phyloP scores from a whole-genome alignment of 2,329 filamentous ascomycete genomes.

The Clarireedia monteithiana region DNA sequence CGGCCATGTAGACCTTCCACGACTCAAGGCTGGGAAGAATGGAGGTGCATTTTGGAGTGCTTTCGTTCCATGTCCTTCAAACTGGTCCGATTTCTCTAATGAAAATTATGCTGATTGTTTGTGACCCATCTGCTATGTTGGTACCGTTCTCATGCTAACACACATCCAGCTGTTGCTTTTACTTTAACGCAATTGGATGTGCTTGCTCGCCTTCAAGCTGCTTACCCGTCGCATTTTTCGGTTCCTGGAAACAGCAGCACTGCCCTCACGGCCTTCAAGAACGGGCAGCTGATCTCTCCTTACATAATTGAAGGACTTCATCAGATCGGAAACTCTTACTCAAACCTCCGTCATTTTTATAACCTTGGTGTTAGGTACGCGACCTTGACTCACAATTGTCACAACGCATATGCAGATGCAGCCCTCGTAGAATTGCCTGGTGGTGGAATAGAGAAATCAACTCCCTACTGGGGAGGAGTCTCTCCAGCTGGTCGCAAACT shows the following conservation, averaged over 20 bases:
- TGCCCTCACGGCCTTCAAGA: conserved; percentile 53
- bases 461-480: conserved; percentile 63
- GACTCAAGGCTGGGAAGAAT: conserved; percentile 61
- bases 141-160: neutral
- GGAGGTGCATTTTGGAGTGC: conserved; percentile 95
- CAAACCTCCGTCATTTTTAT: conserved; percentile 69
- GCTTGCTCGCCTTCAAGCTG: conserved; percentile 52
- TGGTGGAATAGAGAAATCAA: conserved; percentile 27
- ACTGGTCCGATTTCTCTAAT: conserved; percentile 67
- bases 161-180: conserved; percentile 45
- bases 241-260: conserved; percentile 49
- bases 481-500: conserved; percentile 61
- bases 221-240: conserved; percentile 65
- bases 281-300: conserved; percentile 64
- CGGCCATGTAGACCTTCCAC: conserved; percentile 71
- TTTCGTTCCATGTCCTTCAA: conserved; percentile 66
- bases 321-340: conserved; percentile 80
- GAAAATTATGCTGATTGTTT: conserved; percentile 60
- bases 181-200: conserved; percentile 73
- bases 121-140: conserved; percentile 17
- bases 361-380: conserved; percentile 77
- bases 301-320: conserved; percentile 83
- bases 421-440: conserved; percentile 53
- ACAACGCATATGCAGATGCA: conserved; percentile 83
- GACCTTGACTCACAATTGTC: conserved; percentile 88